Base-by-base conservation (phyloP, 2,329 filamentous ascomycete species). In the Alternaria conjuncta region DNA sequence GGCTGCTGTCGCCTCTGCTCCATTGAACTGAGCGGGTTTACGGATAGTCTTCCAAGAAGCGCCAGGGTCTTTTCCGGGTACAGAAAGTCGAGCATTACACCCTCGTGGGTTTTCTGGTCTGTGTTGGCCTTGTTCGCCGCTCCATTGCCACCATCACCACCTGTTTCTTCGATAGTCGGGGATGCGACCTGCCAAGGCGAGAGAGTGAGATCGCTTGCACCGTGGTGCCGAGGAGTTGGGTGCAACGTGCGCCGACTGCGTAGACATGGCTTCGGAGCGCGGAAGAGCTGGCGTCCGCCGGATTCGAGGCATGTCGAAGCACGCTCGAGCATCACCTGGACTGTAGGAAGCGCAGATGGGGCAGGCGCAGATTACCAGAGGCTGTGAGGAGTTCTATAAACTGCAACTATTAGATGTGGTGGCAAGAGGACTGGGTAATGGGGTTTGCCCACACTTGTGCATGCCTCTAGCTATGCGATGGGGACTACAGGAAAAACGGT, bases 291-390 rank as follows among this genome's bases (percentile, higher is more conserved):
- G 76, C 84, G 83, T 75, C 85, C 81, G 82, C 85, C 84, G 78
- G 84, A 82, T 82, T 86, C 82, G 82, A 88, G 83, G 80, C 85
- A 88, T 86, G 82, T 81, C 77, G 84, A 83, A 75, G 85, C 85
- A 72, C 84, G 85, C 85, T 88, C 86, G 77, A 88, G 85, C 86
- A 88, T 88, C 70, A 76, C 76, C 78, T 68, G 67, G 66, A 59
- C 66, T 57, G 65, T 65, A 57, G 50, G 46, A 58, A 69, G 66
- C 60, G 71, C 64, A 69, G 65, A 68, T 64, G 60, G 64, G 63
- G 66, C 62, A 61, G 66, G 69, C 63, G 61, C 63, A 57, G 61
- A 72, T 69, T 74, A 73, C 66, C 70, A 67, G 63, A 59, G 57
- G 44, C n/a, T 43, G 20, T 49, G 23, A 50, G 54, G 28, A 30